Evolutionary conservation across 345 rosid genomes (phyloP).

Genomic region (Populus euphratica): DNA sequence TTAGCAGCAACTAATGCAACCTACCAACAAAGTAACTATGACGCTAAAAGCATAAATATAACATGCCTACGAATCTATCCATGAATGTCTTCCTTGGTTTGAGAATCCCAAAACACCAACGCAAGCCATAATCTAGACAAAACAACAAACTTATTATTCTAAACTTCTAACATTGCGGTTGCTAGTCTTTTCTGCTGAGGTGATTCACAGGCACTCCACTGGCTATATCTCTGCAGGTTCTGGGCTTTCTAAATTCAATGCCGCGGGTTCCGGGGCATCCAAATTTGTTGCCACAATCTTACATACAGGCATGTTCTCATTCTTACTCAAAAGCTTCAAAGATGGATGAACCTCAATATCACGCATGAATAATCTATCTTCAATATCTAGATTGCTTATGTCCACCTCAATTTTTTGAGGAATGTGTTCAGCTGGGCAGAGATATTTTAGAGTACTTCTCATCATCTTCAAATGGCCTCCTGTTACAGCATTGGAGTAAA

Average conservation of each 20-base stretch:
- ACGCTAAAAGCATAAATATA: not conserved
- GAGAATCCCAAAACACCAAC: conserved; percentile 4
- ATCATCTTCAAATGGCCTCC: conserved; percentile 61
- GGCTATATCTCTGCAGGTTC: conserved; percentile 24
- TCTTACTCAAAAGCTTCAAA: conserved; percentile 72
- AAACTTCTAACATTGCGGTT: not conserved
- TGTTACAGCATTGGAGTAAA: conserved; percentile 27
- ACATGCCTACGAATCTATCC: conserved; percentile 9
- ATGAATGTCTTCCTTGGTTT: not conserved
- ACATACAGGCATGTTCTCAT: conserved; percentile 65
- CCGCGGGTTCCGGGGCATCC: conserved; percentile 32
- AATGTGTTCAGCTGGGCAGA: conserved; percentile 69
- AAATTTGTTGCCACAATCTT: conserved; percentile 52
- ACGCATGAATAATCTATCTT: conserved; percentile 52
- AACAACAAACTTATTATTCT: conserved; percentile 12
- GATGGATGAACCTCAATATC: conserved; percentile 67
- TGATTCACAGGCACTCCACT: not conserved
- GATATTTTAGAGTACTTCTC: conserved; percentile 47
- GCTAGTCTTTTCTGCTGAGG: not conserved
- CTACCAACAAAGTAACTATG: not conserved
- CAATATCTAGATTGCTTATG: conserved; percentile 73
- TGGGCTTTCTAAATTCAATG: conserved; percentile 24
- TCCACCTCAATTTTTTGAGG: conserved; percentile 85
- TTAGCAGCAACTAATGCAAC: not conserved
- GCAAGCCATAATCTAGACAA: not conserved